Evolutionary conservation across 805 yeast genomes (phyloP).

Genomic region (Candida nonsorbophila): DNA sequence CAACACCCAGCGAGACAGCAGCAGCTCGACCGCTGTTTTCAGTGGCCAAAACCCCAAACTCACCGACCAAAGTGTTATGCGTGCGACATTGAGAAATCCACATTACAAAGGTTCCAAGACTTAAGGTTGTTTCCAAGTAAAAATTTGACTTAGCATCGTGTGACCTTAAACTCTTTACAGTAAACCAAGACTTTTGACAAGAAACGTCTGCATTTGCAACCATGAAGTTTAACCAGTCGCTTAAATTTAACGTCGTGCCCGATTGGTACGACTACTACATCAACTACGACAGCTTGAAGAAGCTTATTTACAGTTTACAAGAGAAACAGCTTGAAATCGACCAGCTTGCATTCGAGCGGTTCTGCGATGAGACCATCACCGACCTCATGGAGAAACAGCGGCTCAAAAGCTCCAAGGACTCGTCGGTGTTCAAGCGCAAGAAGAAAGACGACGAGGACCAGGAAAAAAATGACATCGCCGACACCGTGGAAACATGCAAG

Average conservation of each 20-base stretch:
- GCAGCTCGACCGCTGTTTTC: too few species aligned
- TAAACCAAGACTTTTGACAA: not conserved
- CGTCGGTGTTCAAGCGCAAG: too few species aligned
- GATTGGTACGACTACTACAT: slow-evolving; percentile 47
- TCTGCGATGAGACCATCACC: slow-evolving; percentile 19
- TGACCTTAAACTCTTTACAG: not conserved
- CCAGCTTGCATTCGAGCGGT: slow-evolving; percentile 10
- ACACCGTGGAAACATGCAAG: too few species aligned
- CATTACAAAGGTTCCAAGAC: too few species aligned
- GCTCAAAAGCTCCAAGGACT: too few species aligned
- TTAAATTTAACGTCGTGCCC: slow-evolving; percentile 49
- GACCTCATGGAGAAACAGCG: slow-evolving; percentile 19
- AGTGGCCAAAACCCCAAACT: too few species aligned
- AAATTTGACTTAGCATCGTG: not conserved
- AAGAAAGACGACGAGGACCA: too few species aligned
- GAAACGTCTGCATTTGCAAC: not conserved
- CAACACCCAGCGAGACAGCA: too few species aligned
- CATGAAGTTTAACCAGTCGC: slow-evolving; percentile 49
- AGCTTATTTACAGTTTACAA: slow-evolving; percentile 51
- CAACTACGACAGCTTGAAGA: slow-evolving; percentile 47
- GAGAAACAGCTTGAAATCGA: slow-evolving; percentile 23
- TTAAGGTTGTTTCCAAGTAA: too few species aligned
- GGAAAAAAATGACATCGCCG: too few species aligned
- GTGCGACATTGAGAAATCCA: too few species aligned
- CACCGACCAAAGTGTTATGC: too few species aligned